Conservation (phyloP, 768 basidiomycete species). For the Cystobasidium tubakii region DNA sequence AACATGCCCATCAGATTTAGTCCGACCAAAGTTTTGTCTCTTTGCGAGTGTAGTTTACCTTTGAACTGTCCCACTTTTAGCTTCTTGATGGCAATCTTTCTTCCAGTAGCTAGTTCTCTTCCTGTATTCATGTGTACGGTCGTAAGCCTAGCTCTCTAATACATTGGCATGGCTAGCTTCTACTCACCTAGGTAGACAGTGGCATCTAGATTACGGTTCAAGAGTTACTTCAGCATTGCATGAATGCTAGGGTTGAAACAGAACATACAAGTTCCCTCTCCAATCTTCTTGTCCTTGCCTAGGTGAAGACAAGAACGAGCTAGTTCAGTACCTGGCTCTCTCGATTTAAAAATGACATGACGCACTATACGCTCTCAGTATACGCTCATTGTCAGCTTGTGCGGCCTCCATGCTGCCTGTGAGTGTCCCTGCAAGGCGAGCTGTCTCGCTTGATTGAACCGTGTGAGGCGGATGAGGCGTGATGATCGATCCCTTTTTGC, state of each 20-base stretch:
- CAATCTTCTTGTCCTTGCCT: slow-evolving; percentile 53
- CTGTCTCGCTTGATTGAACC: neutral
- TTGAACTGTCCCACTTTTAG: slow-evolving; percentile 51
- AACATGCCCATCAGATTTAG: no score
- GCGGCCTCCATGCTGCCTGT: slow-evolving; percentile 39
- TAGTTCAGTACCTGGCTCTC: no score
- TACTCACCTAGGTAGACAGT: slow-evolving; percentile 38
- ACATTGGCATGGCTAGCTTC: neutral
- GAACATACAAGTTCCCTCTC: slow-evolving; percentile 74
- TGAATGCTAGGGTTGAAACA: neutral
- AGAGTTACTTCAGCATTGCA: neutral
- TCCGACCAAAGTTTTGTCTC: no score
- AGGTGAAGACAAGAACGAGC: neutral
- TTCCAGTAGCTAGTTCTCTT: slow-evolving; percentile 64
- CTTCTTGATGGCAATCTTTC: slow-evolving; percentile 96
- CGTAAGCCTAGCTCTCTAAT: neutral
- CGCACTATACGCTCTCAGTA: slow-evolving; percentile 38
- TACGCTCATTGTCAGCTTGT: slow-evolving; percentile 38
- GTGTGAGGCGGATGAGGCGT: neutral
- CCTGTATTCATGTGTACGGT: slow-evolving; percentile 52
- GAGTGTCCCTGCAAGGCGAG: no score
- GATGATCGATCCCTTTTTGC: neutral
- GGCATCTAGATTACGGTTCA: slow-evolving; percentile 18
- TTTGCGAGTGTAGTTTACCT: no score
- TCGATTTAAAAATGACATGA: no score